phyloP scores from a whole-genome alignment of 2,329 filamentous ascomycete species.

The Diplodia intermedia region DNA sequence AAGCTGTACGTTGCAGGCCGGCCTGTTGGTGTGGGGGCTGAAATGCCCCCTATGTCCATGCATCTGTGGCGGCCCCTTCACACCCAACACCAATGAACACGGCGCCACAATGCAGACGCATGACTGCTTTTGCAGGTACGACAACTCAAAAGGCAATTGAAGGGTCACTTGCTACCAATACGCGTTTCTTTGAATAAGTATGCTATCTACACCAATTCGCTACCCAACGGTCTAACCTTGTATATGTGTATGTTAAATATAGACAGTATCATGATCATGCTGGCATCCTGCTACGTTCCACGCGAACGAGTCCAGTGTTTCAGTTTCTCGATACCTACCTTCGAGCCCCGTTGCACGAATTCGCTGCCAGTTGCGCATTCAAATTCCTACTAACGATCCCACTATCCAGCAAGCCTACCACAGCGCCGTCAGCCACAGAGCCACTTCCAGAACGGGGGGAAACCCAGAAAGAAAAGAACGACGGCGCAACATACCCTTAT shows the following conservation, averaged over 20 bases:
- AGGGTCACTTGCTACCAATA: no score
- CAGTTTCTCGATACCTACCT: not conserved
- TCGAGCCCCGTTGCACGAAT: constrained; percentile 8
- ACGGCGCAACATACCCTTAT: constrained; percentile 52
- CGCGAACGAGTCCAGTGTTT: not conserved
- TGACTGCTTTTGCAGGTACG: not conserved
- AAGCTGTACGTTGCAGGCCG: not conserved
- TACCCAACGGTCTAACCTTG: not conserved
- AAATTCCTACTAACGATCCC: constrained; percentile 38
- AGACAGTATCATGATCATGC: not conserved
- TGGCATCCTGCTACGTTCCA: not conserved
- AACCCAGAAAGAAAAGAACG: constrained; percentile 37
- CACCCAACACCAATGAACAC: not conserved
- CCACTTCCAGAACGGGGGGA: not conserved
- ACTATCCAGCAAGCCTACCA: constrained; percentile 35
- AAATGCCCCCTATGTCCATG: not conserved
- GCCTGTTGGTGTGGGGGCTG: not conserved
- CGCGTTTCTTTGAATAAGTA: no score
- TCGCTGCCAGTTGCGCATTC: constrained; percentile 12
- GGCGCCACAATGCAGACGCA: not conserved
- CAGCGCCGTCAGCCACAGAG: not conserved
- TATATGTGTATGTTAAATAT: not conserved
- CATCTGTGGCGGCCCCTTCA: no score
- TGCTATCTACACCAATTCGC: not conserved
- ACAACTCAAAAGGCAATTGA: no score